A percentile compares a stretch with the other conserved stretches of the same genome.
These are phyloP conservation scores for Chalara sp. DNA, from an alignment of 2,329 filamentous ascomycete genomes.

Conservation along the genomic window DNA sequence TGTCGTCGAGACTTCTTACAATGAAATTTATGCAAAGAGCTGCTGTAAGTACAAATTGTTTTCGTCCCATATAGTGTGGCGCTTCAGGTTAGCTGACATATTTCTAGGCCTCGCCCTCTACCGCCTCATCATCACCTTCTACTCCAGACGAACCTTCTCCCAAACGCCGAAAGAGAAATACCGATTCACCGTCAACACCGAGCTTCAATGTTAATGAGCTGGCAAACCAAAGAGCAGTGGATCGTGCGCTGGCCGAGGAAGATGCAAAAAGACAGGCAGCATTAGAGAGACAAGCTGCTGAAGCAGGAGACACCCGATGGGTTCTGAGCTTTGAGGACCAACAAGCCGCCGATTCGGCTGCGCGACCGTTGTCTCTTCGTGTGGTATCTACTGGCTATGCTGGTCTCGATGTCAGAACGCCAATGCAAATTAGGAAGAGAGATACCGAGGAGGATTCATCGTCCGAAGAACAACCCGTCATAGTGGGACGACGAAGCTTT, in stretches of 20 bases:
- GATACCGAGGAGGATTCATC: constrained; percentile 21
- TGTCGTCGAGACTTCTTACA: constrained; percentile 82
- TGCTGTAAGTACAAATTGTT: constrained; percentile 33
- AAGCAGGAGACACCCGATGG: constrained; percentile 68
- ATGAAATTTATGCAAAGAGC: constrained; percentile 99
- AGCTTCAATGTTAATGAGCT: constrained; percentile 34
- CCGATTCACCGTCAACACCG: constrained; percentile 25
- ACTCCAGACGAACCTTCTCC: constrained; percentile 45
- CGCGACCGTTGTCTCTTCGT: constrained; percentile 34
- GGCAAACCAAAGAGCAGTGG: constrained; percentile 53
- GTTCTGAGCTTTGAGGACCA: constrained; percentile 52
- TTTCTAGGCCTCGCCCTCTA: constrained; percentile 36
- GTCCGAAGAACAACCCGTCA: constrained; percentile 23
- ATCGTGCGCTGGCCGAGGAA: constrained; percentile 58
- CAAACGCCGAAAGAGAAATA: constrained; percentile 55
- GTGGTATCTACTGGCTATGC: constrained; percentile 58
- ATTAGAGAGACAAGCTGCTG: constrained; percentile 53
- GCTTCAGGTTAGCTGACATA: too few relatives aligned
- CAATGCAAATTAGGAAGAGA: constrained; percentile 7
- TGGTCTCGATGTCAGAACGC: constrained; percentile 34
- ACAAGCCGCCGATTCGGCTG: constrained; percentile 20
- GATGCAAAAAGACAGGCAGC: constrained; percentile 58
- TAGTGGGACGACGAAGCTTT: constrained; percentile 40
- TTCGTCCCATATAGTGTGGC: too few relatives aligned
- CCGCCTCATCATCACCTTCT: constrained; percentile 29